These are phyloP conservation scores for Fusarium domesticum DNA, from an alignment of 2,329 filamentous ascomycete genomes.

Conservation along the genomic window DNA sequence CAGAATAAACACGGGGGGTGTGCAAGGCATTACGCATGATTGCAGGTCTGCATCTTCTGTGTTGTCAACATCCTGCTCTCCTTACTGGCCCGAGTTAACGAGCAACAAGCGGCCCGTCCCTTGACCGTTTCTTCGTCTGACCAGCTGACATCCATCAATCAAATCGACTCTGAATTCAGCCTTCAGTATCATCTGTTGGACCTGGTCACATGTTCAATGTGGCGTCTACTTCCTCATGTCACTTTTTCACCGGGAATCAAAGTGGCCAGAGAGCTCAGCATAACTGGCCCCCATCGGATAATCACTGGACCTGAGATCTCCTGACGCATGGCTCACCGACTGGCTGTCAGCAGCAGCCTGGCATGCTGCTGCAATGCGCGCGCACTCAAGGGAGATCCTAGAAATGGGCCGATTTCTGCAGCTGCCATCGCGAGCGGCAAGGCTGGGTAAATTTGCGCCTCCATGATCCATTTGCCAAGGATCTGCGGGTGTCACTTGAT, in stretches of 20 bases:
- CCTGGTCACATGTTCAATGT: neutral
- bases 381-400: constrained; percentile 15
- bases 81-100: constrained; percentile 13
- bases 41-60: neutral
- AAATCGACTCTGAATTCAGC: neutral
- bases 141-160: constrained; percentile 14
- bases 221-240: neutral
- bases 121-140: constrained; percentile 20
- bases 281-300: constrained; percentile 9
- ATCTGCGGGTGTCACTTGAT: constrained; percentile 5
- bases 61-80: constrained; percentile 4
- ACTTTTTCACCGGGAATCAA: neutral
- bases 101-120: constrained; percentile 29
- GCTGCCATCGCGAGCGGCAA: neutral
- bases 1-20: neutral
- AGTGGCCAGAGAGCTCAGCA: neutral
- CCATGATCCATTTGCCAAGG: constrained; percentile 11
- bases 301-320: constrained; percentile 27
- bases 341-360: constrained; percentile 26
- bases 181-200: neutral
- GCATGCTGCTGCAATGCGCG: too few species aligned
- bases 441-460: neutral
- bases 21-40: neutral
- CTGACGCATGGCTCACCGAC: constrained; percentile 20
- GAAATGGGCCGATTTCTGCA: constrained; percentile 27